A percentile compares a stretch with the other conserved stretches of the same genome.
Conservation (phyloP, 2,329 filamentous ascomycete genomes). For the Penicillium sp. region DNA sequence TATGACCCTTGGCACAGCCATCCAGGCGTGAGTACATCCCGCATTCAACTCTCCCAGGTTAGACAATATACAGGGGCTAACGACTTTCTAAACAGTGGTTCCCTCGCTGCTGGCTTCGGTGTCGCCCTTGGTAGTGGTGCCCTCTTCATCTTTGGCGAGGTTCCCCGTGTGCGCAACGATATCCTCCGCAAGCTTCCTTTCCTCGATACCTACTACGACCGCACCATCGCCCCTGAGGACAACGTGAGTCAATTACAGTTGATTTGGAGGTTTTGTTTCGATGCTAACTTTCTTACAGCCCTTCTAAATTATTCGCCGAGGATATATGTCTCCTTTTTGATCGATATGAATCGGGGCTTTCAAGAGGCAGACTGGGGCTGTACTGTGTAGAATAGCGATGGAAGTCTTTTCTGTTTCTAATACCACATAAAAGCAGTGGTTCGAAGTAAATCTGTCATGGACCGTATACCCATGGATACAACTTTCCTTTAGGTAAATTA, state of each 20-base stretch:
- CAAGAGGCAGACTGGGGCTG: conserved; percentile 19
- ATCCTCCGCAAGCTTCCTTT: conserved; percentile 61
- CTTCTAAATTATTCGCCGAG: conserved; percentile 32
- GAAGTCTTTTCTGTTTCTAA: conserved; percentile 28
- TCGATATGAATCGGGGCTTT: conserved; percentile 11
- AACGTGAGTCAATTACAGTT: conserved; percentile 45
- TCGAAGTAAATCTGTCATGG: conserved; percentile 1
- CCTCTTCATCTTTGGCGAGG: conserved; percentile 64
- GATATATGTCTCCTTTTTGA: conserved; percentile 9
- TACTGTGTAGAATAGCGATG: conserved; percentile 40
- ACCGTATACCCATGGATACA: not conserved
- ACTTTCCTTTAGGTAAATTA: no score
- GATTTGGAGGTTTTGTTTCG: not conserved
- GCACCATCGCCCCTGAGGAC: conserved; percentile 61
- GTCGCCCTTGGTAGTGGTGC: conserved; percentile 58
- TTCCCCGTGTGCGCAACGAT: conserved; percentile 61
- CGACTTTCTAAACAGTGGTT: conserved; percentile 34
- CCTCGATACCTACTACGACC: conserved; percentile 56
- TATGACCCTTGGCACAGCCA: conserved; percentile 42
- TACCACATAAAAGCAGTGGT: conserved; percentile 37
- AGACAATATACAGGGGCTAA: conserved; percentile 16
- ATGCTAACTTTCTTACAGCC: conserved; percentile 31
- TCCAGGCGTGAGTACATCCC: conserved; percentile 46
- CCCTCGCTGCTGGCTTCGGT: conserved; percentile 55
- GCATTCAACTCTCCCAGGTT: not conserved